Conservation (phyloP, 2,329 filamentous ascomycete species). For the Gaeumannomyces tritici region DNA sequence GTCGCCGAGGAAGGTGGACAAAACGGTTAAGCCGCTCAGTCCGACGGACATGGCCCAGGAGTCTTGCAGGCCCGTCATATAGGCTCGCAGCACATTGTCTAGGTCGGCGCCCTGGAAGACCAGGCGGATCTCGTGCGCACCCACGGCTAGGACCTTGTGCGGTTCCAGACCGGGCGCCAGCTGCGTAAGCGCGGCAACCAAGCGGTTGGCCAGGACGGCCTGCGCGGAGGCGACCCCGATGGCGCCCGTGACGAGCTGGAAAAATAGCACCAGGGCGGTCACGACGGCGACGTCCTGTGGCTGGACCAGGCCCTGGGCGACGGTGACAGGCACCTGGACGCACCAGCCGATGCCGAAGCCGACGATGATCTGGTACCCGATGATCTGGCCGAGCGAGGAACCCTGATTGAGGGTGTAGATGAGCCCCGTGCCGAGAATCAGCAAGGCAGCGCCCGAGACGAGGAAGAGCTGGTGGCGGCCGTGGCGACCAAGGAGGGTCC, state of each 20-base stretch:
- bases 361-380: constrained; percentile 37
- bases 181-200: constrained; percentile 13
- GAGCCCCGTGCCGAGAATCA: constrained; percentile 24
- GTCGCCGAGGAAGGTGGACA: too few relatives aligned
- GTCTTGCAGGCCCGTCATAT: constrained; percentile 49
- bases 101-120: constrained; percentile 33
- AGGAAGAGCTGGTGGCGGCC: constrained; percentile 24
- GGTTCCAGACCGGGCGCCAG: constrained; percentile 18
- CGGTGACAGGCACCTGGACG: constrained; percentile 34
- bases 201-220: constrained; percentile 21
- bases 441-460: constrained; percentile 25
- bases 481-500: constrained; percentile 19
- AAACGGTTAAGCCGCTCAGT: too few relatives aligned
- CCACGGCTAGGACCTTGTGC: constrained; percentile 16
- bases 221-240: constrained; percentile 28
- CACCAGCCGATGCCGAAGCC: constrained; percentile 34
- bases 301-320: constrained; percentile 19
- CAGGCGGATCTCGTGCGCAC: constrained; percentile 36
- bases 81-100: constrained; percentile 37
- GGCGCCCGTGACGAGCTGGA: constrained; percentile 22
- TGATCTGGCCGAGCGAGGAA: constrained; percentile 26
- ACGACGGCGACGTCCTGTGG: constrained; percentile 25
- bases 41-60: constrained; percentile 34
- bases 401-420: constrained; percentile 25
- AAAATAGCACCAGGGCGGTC: constrained; percentile 25